Percentiles rank a stretch among this genome's conserved stretches.
phyloP scores from a whole-genome alignment of 2,329 filamentous ascomycete genomes.

The Sordariomycetes sp. region DNA sequence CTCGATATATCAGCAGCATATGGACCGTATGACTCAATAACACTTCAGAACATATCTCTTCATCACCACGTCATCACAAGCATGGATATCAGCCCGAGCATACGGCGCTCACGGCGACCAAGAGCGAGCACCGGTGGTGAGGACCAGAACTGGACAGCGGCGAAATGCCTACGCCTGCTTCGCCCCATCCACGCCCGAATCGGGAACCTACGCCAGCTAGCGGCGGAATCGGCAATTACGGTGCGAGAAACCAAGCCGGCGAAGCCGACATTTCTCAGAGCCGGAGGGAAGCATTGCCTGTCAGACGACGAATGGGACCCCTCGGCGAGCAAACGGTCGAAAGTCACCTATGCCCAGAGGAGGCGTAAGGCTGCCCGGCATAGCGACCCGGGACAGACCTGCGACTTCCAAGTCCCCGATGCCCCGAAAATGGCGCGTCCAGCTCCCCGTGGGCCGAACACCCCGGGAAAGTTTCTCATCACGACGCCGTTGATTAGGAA shows the following conservation, averaged over 20 bases:
- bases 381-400: background rate
- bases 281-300: background rate
- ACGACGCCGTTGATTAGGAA: background rate
- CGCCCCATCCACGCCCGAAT: slow-evolving; percentile 31
- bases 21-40: background rate
- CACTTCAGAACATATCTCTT: background rate
- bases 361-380: background rate
- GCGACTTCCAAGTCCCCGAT: background rate
- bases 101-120: background rate
- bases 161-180: slow-evolving; percentile 30
- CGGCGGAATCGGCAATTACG: background rate
- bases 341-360: slow-evolving; percentile 2
- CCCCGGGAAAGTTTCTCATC: slow-evolving; percentile 2
- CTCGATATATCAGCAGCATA: background rate
- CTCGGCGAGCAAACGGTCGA: background rate
- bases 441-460: background rate
- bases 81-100: slow-evolving; percentile 2
- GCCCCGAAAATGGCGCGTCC: background rate
- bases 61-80: background rate
- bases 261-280: background rate
- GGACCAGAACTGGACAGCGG: slow-evolving; percentile 28
- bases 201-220: slow-evolving; percentile 1
- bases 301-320: background rate
- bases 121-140: background rate
- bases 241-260: background rate